phyloP scores from a whole-genome alignment of 352 stramenopile species.

The Globisporangium okanoganense region DNA sequence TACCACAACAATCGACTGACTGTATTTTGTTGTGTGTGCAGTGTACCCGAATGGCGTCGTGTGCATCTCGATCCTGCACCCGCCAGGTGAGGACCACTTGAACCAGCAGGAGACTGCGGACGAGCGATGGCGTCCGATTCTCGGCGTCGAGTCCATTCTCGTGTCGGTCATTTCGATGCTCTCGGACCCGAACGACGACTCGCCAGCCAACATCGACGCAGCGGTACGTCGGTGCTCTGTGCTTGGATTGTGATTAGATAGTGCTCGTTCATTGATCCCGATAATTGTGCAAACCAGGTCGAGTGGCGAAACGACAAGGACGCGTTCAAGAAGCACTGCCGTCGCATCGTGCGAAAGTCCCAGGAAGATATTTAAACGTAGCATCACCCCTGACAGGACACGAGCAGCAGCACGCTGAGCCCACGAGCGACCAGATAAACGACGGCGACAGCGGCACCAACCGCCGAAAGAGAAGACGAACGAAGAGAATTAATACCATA shows the following conservation, averaged over 20 bases:
- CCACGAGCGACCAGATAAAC: neutral
- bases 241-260: neutral
- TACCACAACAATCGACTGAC: neutral
- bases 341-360: constrained; percentile 89
- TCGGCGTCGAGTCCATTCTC: constrained; percentile 95
- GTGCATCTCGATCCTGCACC: constrained; percentile 99
- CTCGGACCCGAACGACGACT: constrained; percentile 99
- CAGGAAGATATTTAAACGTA: constrained; percentile 89
- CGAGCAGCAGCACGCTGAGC: neutral
- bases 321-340: constrained; percentile 92
- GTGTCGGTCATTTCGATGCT: constrained; percentile 99
- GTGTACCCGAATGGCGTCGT: constrained; percentile 98
- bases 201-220: constrained; percentile 99
- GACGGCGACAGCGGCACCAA: neutral
- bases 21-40: constrained; percentile 18
- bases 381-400: constrained; percentile 5
- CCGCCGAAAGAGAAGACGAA: neutral
- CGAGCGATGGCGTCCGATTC: constrained; percentile 98
- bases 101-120: constrained; percentile 98
- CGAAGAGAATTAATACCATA: constrained; percentile 6
- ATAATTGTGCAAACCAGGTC: constrained; percentile 43
- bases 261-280: neutral
- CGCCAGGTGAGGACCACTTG: constrained; percentile 96
- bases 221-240: constrained; percentile 73
- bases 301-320: constrained; percentile 91